Percentiles rank a stretch among this genome's conserved stretches.
phyloP scores from a whole-genome alignment of 192 early-diverging fungal species.

The Coemansia sp. region DNA sequence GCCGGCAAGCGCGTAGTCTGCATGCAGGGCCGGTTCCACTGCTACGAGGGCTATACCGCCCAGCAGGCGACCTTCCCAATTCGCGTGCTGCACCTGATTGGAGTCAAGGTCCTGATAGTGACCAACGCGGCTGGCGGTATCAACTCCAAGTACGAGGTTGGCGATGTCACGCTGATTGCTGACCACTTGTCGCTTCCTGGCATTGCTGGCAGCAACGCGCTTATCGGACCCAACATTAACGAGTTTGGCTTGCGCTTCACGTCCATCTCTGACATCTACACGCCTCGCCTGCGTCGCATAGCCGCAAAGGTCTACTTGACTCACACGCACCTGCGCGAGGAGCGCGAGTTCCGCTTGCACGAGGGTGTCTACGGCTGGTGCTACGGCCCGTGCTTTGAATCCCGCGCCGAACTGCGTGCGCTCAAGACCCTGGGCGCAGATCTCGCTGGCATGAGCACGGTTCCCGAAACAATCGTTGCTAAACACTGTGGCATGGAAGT shows the following conservation, averaged over 20 bases:
- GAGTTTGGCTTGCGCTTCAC: slow-evolving; percentile 91
- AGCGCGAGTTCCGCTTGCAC: slow-evolving; percentile 59
- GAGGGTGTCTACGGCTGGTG: slow-evolving; percentile 90
- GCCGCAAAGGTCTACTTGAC: slow-evolving; percentile 49
- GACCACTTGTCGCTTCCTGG: slow-evolving; percentile 84
- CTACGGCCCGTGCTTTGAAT: slow-evolving; percentile 87
- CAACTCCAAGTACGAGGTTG: slow-evolving; percentile 79
- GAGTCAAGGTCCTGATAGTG: slow-evolving; percentile 74
- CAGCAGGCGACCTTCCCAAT: slow-evolving; percentile 84
- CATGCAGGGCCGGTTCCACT: slow-evolving; percentile 93
- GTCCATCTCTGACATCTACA: slow-evolving; percentile 85
- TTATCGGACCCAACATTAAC: slow-evolving; percentile 84
- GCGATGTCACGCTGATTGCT: slow-evolving; percentile 80
- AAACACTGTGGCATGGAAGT: slow-evolving; percentile 86
- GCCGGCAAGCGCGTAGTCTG: slow-evolving; percentile 74
- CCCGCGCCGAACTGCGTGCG: slow-evolving; percentile 81
- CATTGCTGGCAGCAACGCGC: slow-evolving; percentile 75
- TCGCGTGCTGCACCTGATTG: slow-evolving; percentile 84
- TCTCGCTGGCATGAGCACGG: slow-evolving; percentile 92
- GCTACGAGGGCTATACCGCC: slow-evolving; percentile 86
- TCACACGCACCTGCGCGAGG: slow-evolving; percentile 40
- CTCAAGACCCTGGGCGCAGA: slow-evolving; percentile 77
- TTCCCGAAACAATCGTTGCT: slow-evolving; percentile 87
- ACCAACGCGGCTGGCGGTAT: slow-evolving; percentile 92
- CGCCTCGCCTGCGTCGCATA: slow-evolving; percentile 73